A percentile compares a stretch with the other conserved stretches of the same genome.
Evolutionary conservation across 768 basidiomycete genomes (phyloP).

Genomic region (Suillus ampliporus): DNA sequence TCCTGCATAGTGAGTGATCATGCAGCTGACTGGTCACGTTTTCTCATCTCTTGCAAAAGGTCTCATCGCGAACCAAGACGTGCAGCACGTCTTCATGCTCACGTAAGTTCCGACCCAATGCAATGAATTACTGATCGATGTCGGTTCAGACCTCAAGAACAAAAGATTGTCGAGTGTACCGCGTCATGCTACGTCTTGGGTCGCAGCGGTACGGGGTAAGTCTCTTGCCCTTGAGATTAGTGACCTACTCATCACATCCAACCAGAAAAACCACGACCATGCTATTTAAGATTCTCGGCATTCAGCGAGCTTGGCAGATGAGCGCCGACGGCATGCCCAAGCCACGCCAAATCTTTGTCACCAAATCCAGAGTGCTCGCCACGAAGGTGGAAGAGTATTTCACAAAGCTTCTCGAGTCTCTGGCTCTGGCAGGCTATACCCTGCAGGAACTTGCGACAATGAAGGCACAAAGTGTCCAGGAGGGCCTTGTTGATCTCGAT

Average conservation of each 20-base stretch:
- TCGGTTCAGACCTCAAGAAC: conserved; percentile 47
- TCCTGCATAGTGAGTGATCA: conserved; percentile 24
- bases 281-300: conserved; percentile 75
- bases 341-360: conserved; percentile 75
- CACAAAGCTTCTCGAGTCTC: conserved; percentile 51
- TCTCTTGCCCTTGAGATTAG: conserved; percentile 12
- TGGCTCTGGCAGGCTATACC: conserved; percentile 42
- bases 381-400: conserved; percentile 77
- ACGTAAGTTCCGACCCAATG: conserved; percentile 18
- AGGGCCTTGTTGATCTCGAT: conserved; percentile 38
- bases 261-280: conserved; percentile 77
- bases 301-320: conserved; percentile 60
- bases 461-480: conserved; percentile 24
- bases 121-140: conserved; percentile 19
- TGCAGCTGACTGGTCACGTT: not conserved
- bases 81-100: conserved; percentile 34
- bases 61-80: conserved; percentile 28
- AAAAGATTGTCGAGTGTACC: conserved; percentile 60
- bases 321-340: conserved; percentile 41
- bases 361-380: conserved; percentile 69
- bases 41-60: conserved; percentile 18
- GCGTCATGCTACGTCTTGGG: conserved; percentile 71
- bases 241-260: not conserved
- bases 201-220: conserved; percentile 75
- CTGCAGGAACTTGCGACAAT: conserved; percentile 44